Evolutionary conservation across 805 yeast species (phyloP), one percentile per base, ranked within the genome.

Genomic region (Maudiozyma turicensis): DNA sequence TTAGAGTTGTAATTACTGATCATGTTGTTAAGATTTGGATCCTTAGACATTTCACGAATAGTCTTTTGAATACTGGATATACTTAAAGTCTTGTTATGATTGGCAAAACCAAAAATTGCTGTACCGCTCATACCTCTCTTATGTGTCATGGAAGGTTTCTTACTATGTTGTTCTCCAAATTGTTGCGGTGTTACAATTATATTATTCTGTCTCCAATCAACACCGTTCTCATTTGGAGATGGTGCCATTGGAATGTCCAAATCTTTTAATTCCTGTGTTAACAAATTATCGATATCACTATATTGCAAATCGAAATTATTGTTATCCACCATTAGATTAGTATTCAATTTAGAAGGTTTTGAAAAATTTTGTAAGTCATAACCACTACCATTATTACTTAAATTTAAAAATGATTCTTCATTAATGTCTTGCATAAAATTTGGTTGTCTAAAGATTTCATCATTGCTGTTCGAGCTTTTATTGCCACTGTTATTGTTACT

Each of bases 41-140:
- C 52, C 35, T 44, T 52, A n/a, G 52, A 50, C 30, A 49, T 39
- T 26, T 50, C 52, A 14, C 44, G 34, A 11, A 49, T 43, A n/a
- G 48, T 42, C 44, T 50, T 56, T 45, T 55, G 58, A 28, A 55
- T 40, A 10, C 84, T 84, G 6, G 81, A 76, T 43, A 84, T 74
- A 2, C 86, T 78, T 37, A 84, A 63, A 44, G 80, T 83, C 50
- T 78, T 76, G 51, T 74, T 74, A 61, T 84, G 90, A 43, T 78
- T 80, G 8, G 73, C 68, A 55, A 76, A 84, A 0, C 95, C 95
- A 64, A 85, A 85, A 30, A 85, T 84, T 2, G 86, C 91, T 4
- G 91, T 82, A 11, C 95, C 95, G 68, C 89, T 82, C 15, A 77
- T 72, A 50, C 80, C 78, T 54, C 86, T 75, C 47, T 74, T 66